These are phyloP conservation scores for Zymoseptoria brevis DNA, from an alignment of 2,329 filamentous ascomycete species.

Conservation along the genomic window DNA sequence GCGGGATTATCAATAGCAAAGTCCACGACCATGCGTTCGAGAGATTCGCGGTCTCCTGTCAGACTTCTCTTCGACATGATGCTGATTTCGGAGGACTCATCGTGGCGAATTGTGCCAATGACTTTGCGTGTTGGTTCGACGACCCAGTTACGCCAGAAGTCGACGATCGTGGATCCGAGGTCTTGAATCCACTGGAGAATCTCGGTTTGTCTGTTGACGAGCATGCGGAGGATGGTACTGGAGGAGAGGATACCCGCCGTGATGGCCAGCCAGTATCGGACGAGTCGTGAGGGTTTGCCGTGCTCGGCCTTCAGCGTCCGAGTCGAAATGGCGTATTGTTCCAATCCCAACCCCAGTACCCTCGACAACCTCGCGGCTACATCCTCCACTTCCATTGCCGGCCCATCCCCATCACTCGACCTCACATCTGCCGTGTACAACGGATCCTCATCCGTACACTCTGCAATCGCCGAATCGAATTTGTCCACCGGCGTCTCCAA, in stretches of 20 bases:
- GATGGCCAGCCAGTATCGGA: conserved; percentile 84
- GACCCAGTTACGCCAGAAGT: conserved; percentile 97
- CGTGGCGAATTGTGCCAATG: conserved; percentile 85
- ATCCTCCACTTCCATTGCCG: conserved; percentile 35
- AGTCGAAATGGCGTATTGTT: conserved; percentile 55
- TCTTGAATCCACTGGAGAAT: conserved; percentile 73
- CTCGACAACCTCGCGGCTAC: conserved; percentile 60
- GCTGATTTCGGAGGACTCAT: conserved; percentile 85
- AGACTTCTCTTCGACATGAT: conserved; percentile 93
- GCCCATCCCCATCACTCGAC: neutral
- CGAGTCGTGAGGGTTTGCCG: conserved; percentile 64
- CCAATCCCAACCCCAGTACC: conserved; percentile 62
- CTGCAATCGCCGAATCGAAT: conserved; percentile 49
- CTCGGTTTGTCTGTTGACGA: conserved; percentile 66
- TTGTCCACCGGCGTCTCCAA: conserved; percentile 49
- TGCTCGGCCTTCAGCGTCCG: conserved; percentile 51
- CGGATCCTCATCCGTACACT: conserved; percentile 47
- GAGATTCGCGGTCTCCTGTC: conserved; percentile 77
- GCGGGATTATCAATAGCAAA: conserved; percentile 79
- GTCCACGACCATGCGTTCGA: conserved; percentile 97
- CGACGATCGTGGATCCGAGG: conserved; percentile 67
- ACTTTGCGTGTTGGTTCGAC: conserved; percentile 76
- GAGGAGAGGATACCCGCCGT: conserved; percentile 68
- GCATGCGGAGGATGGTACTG: conserved; percentile 72
- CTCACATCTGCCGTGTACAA: conserved; percentile 35